Evolutionary conservation across 2,329 filamentous ascomycete species (phyloP).

Genomic region (Colletotrichum viniferum): DNA sequence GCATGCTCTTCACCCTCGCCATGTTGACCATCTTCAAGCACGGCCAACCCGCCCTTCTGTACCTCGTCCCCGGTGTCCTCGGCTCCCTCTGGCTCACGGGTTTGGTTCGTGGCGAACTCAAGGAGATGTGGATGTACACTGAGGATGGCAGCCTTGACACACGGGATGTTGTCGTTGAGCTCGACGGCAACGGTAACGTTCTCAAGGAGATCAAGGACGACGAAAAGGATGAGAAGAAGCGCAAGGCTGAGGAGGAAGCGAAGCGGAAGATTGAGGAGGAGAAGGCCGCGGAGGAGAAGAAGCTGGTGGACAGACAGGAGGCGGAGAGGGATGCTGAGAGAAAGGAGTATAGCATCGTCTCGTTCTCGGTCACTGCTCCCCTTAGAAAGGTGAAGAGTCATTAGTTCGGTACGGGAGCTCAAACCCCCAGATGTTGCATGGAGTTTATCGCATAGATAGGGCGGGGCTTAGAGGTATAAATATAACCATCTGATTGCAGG

Average conservation of each 20-base stretch:
- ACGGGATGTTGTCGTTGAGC: conserved; percentile 58
- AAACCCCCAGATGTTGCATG: too few relatives aligned
- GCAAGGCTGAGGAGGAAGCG: conserved; percentile 31
- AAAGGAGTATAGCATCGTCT: conserved; percentile 10
- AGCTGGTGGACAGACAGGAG: conserved; percentile 5
- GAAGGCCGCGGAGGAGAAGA: neutral
- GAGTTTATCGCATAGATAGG: too few relatives aligned
- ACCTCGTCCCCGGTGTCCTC: conserved; percentile 88
- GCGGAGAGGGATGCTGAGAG: conserved; percentile 17
- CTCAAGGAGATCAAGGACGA: conserved; percentile 44
- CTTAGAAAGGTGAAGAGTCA: conserved; percentile 8
- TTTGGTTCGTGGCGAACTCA: conserved; percentile 70
- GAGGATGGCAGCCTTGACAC: conserved; percentile 69
- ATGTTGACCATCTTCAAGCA: conserved; percentile 81
- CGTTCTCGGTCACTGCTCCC: conserved; percentile 14
- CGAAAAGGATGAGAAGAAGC: conserved; percentile 40
- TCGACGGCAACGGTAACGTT: conserved; percentile 53
- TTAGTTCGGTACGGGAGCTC: too few relatives aligned
- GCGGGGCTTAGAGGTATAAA: too few relatives aligned
- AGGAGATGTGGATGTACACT: conserved; percentile 80
- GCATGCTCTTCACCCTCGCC: conserved; percentile 76
- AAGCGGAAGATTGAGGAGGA: conserved; percentile 12
- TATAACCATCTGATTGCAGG: too few relatives aligned
- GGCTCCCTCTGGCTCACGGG: conserved; percentile 78
- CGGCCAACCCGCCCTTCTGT: conserved; percentile 88